Percentiles rank a stretch among this genome's conserved stretches.
Evolutionary conservation across 2,329 filamentous ascomycete species (phyloP).

Genomic region (Diaporthe citri): DNA sequence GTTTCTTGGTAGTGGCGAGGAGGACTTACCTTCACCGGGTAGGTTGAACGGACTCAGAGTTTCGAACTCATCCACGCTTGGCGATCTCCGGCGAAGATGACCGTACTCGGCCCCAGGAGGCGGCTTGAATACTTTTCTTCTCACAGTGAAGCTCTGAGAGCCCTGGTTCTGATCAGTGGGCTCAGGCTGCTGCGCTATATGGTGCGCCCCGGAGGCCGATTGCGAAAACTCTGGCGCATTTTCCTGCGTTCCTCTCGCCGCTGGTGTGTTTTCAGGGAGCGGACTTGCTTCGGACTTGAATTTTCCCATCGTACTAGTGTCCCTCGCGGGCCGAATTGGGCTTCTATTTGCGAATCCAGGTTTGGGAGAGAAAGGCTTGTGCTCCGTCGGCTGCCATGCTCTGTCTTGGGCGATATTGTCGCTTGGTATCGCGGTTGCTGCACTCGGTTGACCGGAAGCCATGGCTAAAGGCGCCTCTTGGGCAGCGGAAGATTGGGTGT

Average conservation of each 20-base stretch:
- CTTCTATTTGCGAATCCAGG: not conserved
- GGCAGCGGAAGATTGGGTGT: not conserved
- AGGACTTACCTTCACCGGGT: not conserved
- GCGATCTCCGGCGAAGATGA: conserved; percentile 25
- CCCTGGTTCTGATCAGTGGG: not conserved
- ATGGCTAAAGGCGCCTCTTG: not conserved
- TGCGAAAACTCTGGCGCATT: not conserved
- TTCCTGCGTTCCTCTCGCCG: not conserved
- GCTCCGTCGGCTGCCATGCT: conserved; percentile 10
- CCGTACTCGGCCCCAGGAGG: conserved; percentile 24
- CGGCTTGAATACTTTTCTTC: not conserved
- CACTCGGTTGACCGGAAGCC: not conserved
- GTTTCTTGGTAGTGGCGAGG: not conserved
- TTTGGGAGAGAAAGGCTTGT: not conserved
- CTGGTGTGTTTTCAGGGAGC: not conserved
- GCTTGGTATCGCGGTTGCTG: not conserved
- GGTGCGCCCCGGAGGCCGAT: not conserved
- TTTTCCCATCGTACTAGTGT: not conserved
- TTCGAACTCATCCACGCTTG: conserved; percentile 34
- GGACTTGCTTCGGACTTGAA: not conserved
- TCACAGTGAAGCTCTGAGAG: not conserved
- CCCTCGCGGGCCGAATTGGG: not conserved
- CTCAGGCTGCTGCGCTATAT: not conserved
- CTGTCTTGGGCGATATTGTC: not conserved
- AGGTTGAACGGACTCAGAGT: conserved; percentile 39